Evolutionary conservation across 768 basidiomycete genomes (phyloP).

Genomic region (Panellus pusillus): DNA sequence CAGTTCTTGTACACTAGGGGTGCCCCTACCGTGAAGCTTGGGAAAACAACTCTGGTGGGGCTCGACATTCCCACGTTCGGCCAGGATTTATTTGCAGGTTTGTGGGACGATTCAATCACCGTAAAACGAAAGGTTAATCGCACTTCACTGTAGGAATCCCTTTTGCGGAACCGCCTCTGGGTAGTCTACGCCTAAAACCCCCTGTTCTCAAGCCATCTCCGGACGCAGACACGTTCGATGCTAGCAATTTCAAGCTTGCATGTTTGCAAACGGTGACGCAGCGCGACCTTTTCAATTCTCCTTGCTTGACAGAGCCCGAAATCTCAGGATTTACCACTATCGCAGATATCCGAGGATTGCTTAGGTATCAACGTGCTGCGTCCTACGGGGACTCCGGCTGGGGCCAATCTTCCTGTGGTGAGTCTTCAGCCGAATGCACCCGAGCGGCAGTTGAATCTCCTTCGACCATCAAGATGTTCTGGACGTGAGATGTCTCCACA

Average conservation of each 20-base stretch:
- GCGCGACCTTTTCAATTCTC: neutral
- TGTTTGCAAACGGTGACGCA: conserved; percentile 17
- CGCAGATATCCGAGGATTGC: conserved; percentile 53
- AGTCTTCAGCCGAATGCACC: neutral
- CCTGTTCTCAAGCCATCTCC: conserved; percentile 27
- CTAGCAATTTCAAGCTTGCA: conserved; percentile 28
- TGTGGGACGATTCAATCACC: neutral
- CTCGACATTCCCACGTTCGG: conserved; percentile 32
- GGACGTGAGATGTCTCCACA: conserved; percentile 33
- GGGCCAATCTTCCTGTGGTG: conserved; percentile 37
- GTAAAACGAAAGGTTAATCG: neutral
- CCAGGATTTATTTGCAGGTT: conserved; percentile 45
- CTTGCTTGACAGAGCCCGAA: neutral
- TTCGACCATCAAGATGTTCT: conserved; percentile 32
- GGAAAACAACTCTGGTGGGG: conserved; percentile 40
- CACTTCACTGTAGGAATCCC: conserved; percentile 23
- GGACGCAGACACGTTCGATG: conserved; percentile 27
- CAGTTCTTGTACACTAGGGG: no score
- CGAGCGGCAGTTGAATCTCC: neutral
- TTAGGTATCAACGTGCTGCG: conserved; percentile 58
- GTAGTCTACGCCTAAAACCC: conserved; percentile 29
- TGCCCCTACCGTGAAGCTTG: conserved; percentile 31
- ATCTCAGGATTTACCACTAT: conserved; percentile 33
- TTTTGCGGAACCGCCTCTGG: conserved; percentile 32
- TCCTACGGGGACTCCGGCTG: conserved; percentile 36